Percentiles rank a stretch among this genome's conserved stretches.
Conservation (phyloP, 1,284 basidiomycete species). For the Tilletia caries region DNA sequence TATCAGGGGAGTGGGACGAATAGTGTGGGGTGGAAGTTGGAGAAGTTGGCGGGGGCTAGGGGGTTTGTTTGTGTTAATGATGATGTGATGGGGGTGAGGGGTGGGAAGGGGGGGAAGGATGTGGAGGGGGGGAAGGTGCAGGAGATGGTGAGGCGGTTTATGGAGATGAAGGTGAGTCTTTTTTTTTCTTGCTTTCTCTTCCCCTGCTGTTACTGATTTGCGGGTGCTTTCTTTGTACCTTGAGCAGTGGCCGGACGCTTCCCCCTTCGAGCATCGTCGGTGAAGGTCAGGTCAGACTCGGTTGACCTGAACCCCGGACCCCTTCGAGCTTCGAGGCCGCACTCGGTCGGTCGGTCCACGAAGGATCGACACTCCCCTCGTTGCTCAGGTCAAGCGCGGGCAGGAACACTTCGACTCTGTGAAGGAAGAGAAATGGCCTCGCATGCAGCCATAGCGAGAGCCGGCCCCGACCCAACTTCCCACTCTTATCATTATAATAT, state of each 20-base stretch:
- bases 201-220: background rate
- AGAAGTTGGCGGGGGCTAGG: conserved; percentile 11
- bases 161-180: background rate
- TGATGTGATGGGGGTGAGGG: conserved; percentile 17
- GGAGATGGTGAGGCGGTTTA: background rate
- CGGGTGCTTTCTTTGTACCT: background rate
- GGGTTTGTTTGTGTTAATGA: conserved; percentile 32
- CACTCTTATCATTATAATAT: no score
- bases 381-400: no score
- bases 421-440: no score
- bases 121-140: background rate
- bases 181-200: background rate
- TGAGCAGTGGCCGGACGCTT: background rate
- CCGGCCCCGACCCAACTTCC: no score
- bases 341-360: no score
- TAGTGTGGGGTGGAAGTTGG: background rate
- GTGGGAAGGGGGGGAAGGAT: background rate
- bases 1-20: background rate
- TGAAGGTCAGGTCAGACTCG: no score
- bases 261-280: background rate
- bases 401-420: no score
- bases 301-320: no score
- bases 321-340: no score
- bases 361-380: no score
- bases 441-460: no score